These are phyloP conservation scores for Benincasa hispida DNA, from an alignment of 306 rosid species.

Conservation along the genomic window DNA sequence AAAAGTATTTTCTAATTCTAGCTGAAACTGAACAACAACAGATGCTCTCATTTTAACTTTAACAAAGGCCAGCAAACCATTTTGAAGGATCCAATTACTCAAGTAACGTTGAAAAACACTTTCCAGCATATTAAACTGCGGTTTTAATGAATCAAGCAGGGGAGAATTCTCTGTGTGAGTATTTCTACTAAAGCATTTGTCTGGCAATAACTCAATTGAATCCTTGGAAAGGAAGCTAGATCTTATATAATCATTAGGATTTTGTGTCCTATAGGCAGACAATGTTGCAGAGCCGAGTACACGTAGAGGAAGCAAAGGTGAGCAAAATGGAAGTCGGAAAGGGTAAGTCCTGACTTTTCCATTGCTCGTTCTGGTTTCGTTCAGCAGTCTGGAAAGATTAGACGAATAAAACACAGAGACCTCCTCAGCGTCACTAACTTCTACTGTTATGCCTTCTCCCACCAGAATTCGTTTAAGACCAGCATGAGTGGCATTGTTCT, in stretches of 20 bases:
- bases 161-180: constrained; percentile 22
- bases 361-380: constrained; percentile 24
- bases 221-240: constrained; percentile 36
- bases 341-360: constrained; percentile 30
- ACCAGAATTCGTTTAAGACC: constrained; percentile 70
- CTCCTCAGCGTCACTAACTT: constrained; percentile 60
- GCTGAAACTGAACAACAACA: constrained; percentile 34
- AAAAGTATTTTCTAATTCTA: constrained; percentile 49
- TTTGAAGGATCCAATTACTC: constrained; percentile 32
- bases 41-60: constrained; percentile 62
- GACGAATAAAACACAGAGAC: constrained; percentile 49
- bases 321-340: constrained; percentile 42
- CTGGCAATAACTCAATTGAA: constrained; percentile 62
- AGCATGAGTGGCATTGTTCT: constrained; percentile 52
- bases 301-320: constrained; percentile 52
- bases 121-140: constrained; percentile 39
- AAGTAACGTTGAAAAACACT: constrained; percentile 42
- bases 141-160: constrained; percentile 46
- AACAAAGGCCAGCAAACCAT: constrained; percentile 27
- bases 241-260: constrained; percentile 29
- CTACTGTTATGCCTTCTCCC: constrained; percentile 67
- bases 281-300: constrained; percentile 47
- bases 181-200: constrained; percentile 50
- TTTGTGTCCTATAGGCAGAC: constrained; percentile 55
- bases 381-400: constrained; percentile 25